A percentile compares a stretch with the other conserved stretches of the same genome.
phyloP scores from a whole-genome alignment of 345 rosid species.

The Aquilaria malaccensis region DNA sequence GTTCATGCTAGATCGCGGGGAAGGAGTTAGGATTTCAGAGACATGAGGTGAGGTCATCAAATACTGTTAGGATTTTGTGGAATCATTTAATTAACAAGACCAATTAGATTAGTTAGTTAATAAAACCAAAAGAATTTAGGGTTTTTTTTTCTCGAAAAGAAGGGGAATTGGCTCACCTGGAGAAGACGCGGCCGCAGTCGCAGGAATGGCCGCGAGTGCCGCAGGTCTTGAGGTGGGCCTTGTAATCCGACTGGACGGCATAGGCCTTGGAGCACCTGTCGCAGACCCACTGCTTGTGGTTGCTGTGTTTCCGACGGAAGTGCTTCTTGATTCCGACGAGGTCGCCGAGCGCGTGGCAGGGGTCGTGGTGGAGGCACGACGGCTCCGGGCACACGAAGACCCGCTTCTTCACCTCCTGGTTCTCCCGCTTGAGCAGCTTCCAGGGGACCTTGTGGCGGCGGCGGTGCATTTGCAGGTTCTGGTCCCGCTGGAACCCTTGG shows the following conservation, averaged over 20 bases:
- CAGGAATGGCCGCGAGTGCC: slow-evolving; percentile 88
- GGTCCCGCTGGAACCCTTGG: slow-evolving; percentile 88
- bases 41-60: too few relatives aligned
- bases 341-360: slow-evolving; percentile 82
- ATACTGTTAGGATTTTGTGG: too few relatives aligned
- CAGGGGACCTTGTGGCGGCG: slow-evolving; percentile 85
- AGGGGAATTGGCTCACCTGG: slow-evolving; percentile 38
- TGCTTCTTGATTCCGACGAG: slow-evolving; percentile 84
- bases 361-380: slow-evolving; percentile 74
- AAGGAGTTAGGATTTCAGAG: slow-evolving; percentile 5
- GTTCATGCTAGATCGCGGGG: too few relatives aligned
- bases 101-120: too few relatives aligned
- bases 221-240: slow-evolving; percentile 86
- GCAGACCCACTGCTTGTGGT: slow-evolving; percentile 78
- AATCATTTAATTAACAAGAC: not conserved
- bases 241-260: slow-evolving; percentile 86
- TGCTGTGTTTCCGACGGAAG: slow-evolving; percentile 71
- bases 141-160: not conserved
- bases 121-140: not conserved
- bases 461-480: slow-evolving; percentile 85
- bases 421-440: slow-evolving; percentile 76
- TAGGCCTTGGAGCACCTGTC: slow-evolving; percentile 74
- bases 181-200: slow-evolving; percentile 88
- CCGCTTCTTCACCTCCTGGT: slow-evolving; percentile 57
- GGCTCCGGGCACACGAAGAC: slow-evolving; percentile 82